Base-by-base conservation (phyloP, 2,329 filamentous ascomycete species). In the Fusarium equiseti region DNA sequence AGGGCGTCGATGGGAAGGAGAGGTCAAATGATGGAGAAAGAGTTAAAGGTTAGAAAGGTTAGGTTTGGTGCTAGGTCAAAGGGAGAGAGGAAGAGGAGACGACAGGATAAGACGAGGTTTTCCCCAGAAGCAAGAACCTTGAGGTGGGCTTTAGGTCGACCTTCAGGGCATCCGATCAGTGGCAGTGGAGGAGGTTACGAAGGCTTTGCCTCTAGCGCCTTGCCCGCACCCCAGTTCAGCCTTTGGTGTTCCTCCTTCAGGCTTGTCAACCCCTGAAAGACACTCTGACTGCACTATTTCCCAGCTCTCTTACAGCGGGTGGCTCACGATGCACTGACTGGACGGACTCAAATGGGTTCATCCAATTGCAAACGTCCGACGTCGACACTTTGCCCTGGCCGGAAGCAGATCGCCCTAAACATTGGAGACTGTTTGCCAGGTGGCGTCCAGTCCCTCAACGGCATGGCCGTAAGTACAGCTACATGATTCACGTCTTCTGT, bases 31-130 rank as follows among this genome's bases (percentile, higher is more conserved):
- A 75, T 75, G 75, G 65, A 67, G 59, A 63, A 63, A 65, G 54
- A 66, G 54, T 60, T 60, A 43, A 59, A 64, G 40, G 53, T 59
- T 32, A 38, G 50, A 22, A 53, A 22, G 63, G 40, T 55, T 71
- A 67, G 61, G 60, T 68, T 68, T 68, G 73, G 70, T 72, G 69
- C 70, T 71, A 73, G 70, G 75, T 53, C 70, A 76, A 76, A 77
- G 77, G 75, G 70, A 70, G 74, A 73, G 71, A 69, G 68, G 75
- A 72, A 66, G 73, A 72, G 73, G 75, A 72, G 70, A 73, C 71
- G 73, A 74, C 77, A 75, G 78, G 77, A 74, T 77, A 77, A 79
- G 77, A 74, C 78, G 77, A 79, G 77, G 76, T 79, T 79, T 80
- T 79, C 76, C 77, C 78, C 76, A 75, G 77, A 79, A 73, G 76